Evolutionary conservation across 2,329 filamentous ascomycete species (phyloP), one percentile per base, ranked within the genome.

Genomic region (Thyridium curvatum): DNA sequence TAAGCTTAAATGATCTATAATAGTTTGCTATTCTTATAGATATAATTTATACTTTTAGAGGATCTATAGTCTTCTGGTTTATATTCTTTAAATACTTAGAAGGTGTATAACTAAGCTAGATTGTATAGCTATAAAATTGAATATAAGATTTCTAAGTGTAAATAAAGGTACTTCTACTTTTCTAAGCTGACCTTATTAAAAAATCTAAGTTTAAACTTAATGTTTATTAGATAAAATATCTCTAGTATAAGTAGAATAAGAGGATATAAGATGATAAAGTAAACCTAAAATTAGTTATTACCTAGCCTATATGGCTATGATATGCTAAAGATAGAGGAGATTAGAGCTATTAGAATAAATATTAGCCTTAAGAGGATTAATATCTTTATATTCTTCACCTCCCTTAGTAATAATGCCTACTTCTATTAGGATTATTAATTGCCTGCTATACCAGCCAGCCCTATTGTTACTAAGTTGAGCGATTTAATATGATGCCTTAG

Each of bases 271-370:
- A 41, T 39, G n/a, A 38, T 45, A 30, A 48, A 48, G 33, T 51
- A 52, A 17, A 46, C 33, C 48, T 45, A 47, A 33, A 53, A 52
- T 12, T 38, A 4, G 1, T 35, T 21, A 12, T 40, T 42, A 12
- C 49, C 51, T 2, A 49, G 46, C 4, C 34, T 34, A 37, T 44
- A 52, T 8, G 49, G 42, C 17, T 45, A 18, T 12, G 46, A 40
- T 44, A 53, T 52, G 39, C 46, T 49, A 38, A 52, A 53, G 12
- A 51, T 30, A 5, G 43, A 44, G 14, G 41, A 39, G 12, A 40
- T 44, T 38, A 47, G 51, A 30, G 50, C 45, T 33, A 52, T 41
- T 16, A 46, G 50, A 31, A 53, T 45, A 29, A 53, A 53, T 7
- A 52, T 41, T 28, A 52, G 44, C 3, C 51, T 49, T 7, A 53